phyloP scores from a whole-genome alignment of 352 stramenopile genomes.

The Phytophthora palmivora region DNA sequence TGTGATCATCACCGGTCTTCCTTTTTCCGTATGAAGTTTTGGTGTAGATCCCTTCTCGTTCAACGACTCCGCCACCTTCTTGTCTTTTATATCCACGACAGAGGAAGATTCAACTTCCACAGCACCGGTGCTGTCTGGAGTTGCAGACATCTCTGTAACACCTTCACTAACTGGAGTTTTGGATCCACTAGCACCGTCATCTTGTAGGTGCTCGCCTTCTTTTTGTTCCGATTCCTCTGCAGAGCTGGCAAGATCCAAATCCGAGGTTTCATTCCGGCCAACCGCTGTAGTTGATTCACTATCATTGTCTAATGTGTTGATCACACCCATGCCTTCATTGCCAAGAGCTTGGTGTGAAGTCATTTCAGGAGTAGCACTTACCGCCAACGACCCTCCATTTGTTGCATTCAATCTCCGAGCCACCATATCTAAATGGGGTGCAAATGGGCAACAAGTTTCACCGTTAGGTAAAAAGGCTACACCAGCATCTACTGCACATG shows the following conservation, averaged over 20 bases:
- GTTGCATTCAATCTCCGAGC: constrained; percentile 37
- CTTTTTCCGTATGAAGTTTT: constrained; percentile 3
- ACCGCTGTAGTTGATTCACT: constrained; percentile 4
- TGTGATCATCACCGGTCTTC: not conserved
- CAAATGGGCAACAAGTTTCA: constrained; percentile 70
- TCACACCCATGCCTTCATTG: not conserved
- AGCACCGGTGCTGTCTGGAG: constrained; percentile 6
- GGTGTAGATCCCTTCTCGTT: constrained; percentile 7
- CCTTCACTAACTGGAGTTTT: constrained; percentile 10
- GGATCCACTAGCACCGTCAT: not conserved
- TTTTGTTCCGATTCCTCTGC: constrained; percentile 16
- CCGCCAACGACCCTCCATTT: constrained; percentile 8
- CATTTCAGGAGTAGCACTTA: constrained; percentile 1
- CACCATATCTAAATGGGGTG: constrained; percentile 60
- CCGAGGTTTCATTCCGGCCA: constrained; percentile 2
- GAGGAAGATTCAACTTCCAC: not conserved
- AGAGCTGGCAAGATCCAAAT: not conserved
- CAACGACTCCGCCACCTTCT: not conserved
- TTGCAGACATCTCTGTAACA: constrained; percentile 5
- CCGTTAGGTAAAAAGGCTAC: constrained; percentile 75
- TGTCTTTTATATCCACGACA: constrained; percentile 12
- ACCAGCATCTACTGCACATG: constrained; percentile 86
- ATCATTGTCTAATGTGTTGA: constrained; percentile 8
- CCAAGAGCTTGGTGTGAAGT: not conserved
- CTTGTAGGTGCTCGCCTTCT: not conserved